phyloP scores from a whole-genome alignment of 805 yeast genomes.

The Pichia deserticola region DNA sequence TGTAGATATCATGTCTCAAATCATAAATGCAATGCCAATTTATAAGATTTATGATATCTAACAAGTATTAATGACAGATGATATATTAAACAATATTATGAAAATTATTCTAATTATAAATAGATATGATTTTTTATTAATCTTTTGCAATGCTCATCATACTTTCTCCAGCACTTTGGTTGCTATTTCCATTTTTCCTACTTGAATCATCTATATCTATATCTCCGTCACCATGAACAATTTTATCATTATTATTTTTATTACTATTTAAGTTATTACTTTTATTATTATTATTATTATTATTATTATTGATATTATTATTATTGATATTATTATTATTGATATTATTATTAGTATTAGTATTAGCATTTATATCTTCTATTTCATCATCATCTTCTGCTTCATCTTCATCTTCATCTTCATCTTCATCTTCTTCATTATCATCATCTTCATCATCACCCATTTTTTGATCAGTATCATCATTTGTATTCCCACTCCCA shows the following conservation, averaged over 20 bases:
- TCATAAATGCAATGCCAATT: no score
- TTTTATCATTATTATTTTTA: conserved; percentile 1
- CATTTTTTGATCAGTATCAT: conserved; percentile 7
- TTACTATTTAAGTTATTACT: no score
- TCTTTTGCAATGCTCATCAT: conserved; percentile 26
- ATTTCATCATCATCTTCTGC: conserved; percentile 14
- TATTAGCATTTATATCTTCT: no score
- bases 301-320: no score
- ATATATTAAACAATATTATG: background rate
- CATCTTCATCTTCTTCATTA: conserved; percentile 14
- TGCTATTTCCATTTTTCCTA: conserved; percentile 9
- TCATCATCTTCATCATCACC: conserved; percentile 15
- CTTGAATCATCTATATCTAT: no score
- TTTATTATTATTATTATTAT: no score
- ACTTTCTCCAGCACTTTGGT: conserved; percentile 26
- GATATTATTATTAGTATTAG: no score
- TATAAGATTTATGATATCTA: no score
- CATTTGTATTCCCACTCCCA: background rate
- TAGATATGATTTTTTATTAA: background rate
- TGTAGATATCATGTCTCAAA: background rate
- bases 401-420: conserved; percentile 12
- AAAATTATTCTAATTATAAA: background rate
- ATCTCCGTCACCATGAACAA: no score
- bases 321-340: no score
- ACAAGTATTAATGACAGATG: no score